Base-by-base conservation (phyloP, 2,329 filamentous ascomycete species). In the Stagonosporopsis rhizophila region DNA sequence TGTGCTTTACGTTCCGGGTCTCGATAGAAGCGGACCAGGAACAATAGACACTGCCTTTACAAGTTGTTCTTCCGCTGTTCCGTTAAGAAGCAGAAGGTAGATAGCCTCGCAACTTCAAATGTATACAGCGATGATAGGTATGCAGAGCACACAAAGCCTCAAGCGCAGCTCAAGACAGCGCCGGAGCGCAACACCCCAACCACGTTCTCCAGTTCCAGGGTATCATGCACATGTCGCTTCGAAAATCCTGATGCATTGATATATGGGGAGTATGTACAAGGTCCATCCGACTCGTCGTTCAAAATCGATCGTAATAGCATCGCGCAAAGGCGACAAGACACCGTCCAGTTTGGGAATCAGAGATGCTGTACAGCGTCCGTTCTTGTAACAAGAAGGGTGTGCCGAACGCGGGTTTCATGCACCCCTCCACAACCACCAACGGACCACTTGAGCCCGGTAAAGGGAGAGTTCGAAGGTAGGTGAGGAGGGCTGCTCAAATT, bases 341-440 rank as follows among this genome's bases (percentile, higher is more conserved):
- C 77, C 81, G 83, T 83, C 84, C 85, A 87, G 86, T 83, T 68
- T 77, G 78, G 78, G 76, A 75, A 71, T 98, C 94, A 98, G 94
- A 97, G 91, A 90, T 96, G 89, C 92, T 90, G 88, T 90, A 89
- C 91, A 87, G 93, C 95, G 94, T 96, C 88, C 94, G 93, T 91
- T 64, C 85, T 81, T 82, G 85, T 91, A 96, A 97, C 92, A 98
- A 97, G 94, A 89, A 88, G 85, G 80, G 84, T 96, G 94, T 97
- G 95, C 91, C 94, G 92, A 90, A 97, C 95, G 92, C 95, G 89
- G 85, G 92, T 92, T 88, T 98, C 95, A 99, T 86, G 83, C 86
- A 89, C 80, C 85, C 66, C 86, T 80, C 80, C 81, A 82, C 79
- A 83, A 81, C 81, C 78, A 87, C 85, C 67, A 81, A 80, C 84